These are phyloP conservation scores for Rhizopogon vesiculosus DNA, from an alignment of 768 basidiomycete species.

Conservation along the genomic window DNA sequence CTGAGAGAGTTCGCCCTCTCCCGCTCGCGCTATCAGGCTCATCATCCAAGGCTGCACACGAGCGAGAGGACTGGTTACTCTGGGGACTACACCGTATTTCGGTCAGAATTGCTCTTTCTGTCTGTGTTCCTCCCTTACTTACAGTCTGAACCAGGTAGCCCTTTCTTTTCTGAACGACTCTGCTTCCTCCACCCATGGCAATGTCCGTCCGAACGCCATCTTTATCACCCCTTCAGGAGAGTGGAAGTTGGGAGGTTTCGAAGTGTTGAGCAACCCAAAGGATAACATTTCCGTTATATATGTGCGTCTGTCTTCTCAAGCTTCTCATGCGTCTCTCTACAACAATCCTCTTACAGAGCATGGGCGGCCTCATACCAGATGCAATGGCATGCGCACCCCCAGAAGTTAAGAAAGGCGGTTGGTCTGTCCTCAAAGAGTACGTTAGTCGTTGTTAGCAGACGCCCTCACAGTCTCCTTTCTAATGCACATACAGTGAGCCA, in stretches of 20 bases:
- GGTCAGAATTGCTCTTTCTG: constrained; percentile 40
- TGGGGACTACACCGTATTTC: constrained; percentile 93
- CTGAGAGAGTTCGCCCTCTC: constrained; percentile 85
- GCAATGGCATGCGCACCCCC: constrained; percentile 64
- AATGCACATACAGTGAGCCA: constrained; percentile 30
- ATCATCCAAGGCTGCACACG: constrained; percentile 55
- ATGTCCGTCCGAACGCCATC: constrained; percentile 65
- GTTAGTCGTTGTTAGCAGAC: constrained; percentile 6
- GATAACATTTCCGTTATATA: constrained; percentile 78
- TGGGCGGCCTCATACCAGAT: constrained; percentile 61
- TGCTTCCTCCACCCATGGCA: constrained; percentile 79
- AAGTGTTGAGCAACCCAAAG: constrained; percentile 77
- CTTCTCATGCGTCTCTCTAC: not conserved
- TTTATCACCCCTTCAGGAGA: constrained; percentile 93
- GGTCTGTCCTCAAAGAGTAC: constrained; percentile 81
- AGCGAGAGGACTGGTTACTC: constrained; percentile 81
- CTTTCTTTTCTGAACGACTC: constrained; percentile 87
- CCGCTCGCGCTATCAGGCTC: constrained; percentile 56
- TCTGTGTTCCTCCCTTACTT: not conserved
- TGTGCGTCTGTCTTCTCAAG: constrained; percentile 40
- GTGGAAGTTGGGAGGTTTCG: constrained; percentile 96
- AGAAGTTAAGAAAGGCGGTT: constrained; percentile 86
- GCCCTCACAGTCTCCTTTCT: not conserved
- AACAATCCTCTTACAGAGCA: constrained; percentile 41
- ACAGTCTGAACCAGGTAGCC: constrained; percentile 55